Conservation (phyloP, 1,284 basidiomycete genomes). For the Pseudomicrostroma phylloplanum region DNA sequence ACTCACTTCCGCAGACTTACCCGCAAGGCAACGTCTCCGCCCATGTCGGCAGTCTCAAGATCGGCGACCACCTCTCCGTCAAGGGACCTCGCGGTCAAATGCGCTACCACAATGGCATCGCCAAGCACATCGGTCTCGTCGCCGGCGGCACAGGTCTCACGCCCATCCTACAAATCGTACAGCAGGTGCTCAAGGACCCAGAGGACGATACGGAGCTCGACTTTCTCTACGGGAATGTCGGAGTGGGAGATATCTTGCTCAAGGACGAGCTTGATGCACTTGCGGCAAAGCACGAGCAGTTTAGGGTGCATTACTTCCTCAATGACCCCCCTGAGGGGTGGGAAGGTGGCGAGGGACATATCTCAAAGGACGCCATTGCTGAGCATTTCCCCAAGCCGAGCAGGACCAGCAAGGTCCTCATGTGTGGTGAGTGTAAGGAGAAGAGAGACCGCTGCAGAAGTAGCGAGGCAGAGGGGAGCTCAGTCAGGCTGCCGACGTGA, state of each 20-base stretch:
- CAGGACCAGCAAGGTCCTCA: slow-evolving; percentile 50
- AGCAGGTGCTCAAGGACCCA: slow-evolving; percentile 77
- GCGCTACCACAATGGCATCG: slow-evolving; percentile 53
- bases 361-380: slow-evolving; percentile 87
- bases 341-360: slow-evolving; percentile 83
- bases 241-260: slow-evolving; percentile 58
- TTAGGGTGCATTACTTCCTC: slow-evolving; percentile 80
- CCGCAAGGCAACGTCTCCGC: slow-evolving; percentile 93
- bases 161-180: slow-evolving; percentile 75
- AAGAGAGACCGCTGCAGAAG: no score
- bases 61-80: slow-evolving; percentile 67
- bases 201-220: slow-evolving; percentile 76
- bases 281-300: slow-evolving; percentile 61
- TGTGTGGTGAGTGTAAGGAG: slow-evolving; percentile 52
- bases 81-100: slow-evolving; percentile 93
- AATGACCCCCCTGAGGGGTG: slow-evolving; percentile 84
- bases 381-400: slow-evolving; percentile 51
- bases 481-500: not conserved
- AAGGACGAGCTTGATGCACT: slow-evolving; percentile 78
- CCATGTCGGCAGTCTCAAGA: slow-evolving; percentile 64
- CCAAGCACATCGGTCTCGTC: slow-evolving; percentile 72
- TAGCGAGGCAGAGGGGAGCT: no score
- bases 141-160: slow-evolving; percentile 91
- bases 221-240: slow-evolving; percentile 93
- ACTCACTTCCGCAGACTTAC: slow-evolving; percentile 61